Base-by-base conservation (phyloP, 2,329 filamentous ascomycete genomes). In the Aspergillus japonicus region DNA sequence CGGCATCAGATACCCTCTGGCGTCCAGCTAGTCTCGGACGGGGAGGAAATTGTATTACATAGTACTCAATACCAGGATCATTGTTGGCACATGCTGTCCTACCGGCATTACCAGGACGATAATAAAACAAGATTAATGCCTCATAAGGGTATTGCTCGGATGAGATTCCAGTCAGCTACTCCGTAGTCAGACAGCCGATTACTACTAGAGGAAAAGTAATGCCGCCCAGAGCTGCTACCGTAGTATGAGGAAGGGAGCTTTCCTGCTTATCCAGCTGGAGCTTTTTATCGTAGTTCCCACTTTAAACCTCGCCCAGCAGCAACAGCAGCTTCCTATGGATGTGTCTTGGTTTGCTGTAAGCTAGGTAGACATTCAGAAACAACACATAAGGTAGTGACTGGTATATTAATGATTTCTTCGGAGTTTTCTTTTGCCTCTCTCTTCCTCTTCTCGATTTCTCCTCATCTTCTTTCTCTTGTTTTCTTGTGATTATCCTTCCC, bases 1-100 rank as follows among this genome's bases (percentile, higher is more conserved):
- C 44, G 49, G 56, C 44, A 54, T 54, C 21, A 57, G 50, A 60
- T 58, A 54, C 57, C 42, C 26, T 31, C 23, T 19, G 31, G 16
- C 24, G 12, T n/a, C 14, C 31, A 42, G 12, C 21, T 19, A 3
- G n/a, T 19, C n/a, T 33, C 42, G n/a, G 29, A 16, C 26, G 39
- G 42, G 47, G 47, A 58, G 33, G 42, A 54, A 58, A 54, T 50
- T 5, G 50, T 54, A 58, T 50, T 58, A 12, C 11, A 35, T 35
- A 35, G 14, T 35, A 16, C 33, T 16, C 33, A 35, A 12, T 12
- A 58, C 50, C 56, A 11, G 44, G 24, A 35, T 35, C 10, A 23
- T 35, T 12, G 33, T 12, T 14, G 53, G 42, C 48, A 39, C 49
- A 57, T 55, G 54, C 29, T 54, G 50, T 60, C 55, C 42, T 24